Percentiles rank a stretch among this genome's conserved stretches.
phyloP scores from a whole-genome alignment of 495 filamentous ascomycete species.

The Lepidopterella palustris region DNA sequence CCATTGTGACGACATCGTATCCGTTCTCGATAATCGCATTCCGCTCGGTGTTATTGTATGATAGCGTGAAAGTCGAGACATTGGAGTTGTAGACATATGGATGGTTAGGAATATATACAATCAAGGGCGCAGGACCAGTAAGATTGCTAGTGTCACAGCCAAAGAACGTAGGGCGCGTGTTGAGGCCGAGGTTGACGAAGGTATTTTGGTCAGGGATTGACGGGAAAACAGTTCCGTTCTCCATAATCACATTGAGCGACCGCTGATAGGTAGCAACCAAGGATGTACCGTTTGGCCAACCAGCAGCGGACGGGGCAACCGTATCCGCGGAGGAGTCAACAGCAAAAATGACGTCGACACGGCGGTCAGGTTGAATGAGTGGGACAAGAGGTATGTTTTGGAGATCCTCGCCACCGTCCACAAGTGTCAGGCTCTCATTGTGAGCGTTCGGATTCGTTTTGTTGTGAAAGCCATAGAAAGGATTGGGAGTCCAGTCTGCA shows the following conservation, averaged over 20 bases:
- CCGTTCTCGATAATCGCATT: conserved; percentile 79
- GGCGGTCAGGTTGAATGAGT: conserved; percentile 66
- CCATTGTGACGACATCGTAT: conserved; percentile 72
- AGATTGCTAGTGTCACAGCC: conserved; percentile 74
- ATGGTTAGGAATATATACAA: conserved; percentile 87
- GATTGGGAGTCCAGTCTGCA: conserved; percentile 75
- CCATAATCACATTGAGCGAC: conserved; percentile 50
- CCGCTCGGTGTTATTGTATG: conserved; percentile 56
- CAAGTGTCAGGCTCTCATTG: conserved; percentile 58
- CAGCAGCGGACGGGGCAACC: conserved; percentile 4
- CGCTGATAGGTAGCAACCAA: conserved; percentile 80
- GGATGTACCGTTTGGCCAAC: conserved; percentile 84
- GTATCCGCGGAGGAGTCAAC: conserved; percentile 84
- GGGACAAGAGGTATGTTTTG: conserved; percentile 88
- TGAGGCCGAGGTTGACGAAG: conserved; percentile 80
- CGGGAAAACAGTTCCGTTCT: conserved; percentile 81
- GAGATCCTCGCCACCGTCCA: conserved; percentile 80
- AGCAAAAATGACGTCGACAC: conserved; percentile 88
- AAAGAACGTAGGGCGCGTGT: conserved; percentile 85
- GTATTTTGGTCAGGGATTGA: conserved; percentile 74
- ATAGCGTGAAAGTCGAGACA: conserved; percentile 61
- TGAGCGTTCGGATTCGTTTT: conserved; percentile 53
- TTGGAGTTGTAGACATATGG: conserved; percentile 73
- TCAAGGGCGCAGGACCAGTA: conserved; percentile 53
- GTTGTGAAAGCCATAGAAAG: conserved; percentile 68